Base-by-base conservation (phyloP, 768 basidiomycete species). In the Harrya chromipes region DNA sequence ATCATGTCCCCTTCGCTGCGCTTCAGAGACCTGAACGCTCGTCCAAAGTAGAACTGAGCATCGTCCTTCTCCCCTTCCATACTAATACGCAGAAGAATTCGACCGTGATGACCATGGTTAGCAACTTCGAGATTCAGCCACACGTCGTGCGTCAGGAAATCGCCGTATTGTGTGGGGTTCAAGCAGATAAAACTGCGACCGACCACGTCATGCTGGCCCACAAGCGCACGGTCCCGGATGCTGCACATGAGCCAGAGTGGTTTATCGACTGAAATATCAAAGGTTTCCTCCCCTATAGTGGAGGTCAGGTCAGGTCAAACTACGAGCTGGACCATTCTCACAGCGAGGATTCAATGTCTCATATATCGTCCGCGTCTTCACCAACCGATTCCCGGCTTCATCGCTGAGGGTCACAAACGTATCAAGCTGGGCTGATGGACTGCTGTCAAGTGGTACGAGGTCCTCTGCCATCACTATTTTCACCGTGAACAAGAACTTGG, bases 61-160 rank as follows among this genome's bases (percentile, higher is more conserved):
- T 99, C 97, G 59, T 97, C 94, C 70, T 95, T 94, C 77, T 98
- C 97, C 46, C 94, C 94, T 63, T 99, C 97, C 94, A 98, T 97
- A 63, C 92, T 94, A 50, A 98, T 80, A 17, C 97, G 81, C 27
- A 97, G 73, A 33, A 97, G 71, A 43, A 97, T 78, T 29, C 92
- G 81, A 5, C 97, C 94, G 46, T 83, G 78, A 21, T 67, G 60
- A 1, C 67, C 65, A 38, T 69, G 60, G 17, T 65, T 61, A 40
- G 50, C 35, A 0, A 85, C 83, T 63, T 97, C 94, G 14, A 98
- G 73, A 52, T 91, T 87, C 72, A 94, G 79, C 88, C 94, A 94
- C 7, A 94, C 66, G 51, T 99, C 97, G 60, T 94, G 93, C 2
- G 92, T 76, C 52, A 97, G 72, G 66, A 87, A 86, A 72, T 99